A percentile compares a stretch with the other conserved stretches of the same genome.
phyloP scores from a whole-genome alignment of 352 stramenopile genomes.

The Thraustochytrium striatum region DNA sequence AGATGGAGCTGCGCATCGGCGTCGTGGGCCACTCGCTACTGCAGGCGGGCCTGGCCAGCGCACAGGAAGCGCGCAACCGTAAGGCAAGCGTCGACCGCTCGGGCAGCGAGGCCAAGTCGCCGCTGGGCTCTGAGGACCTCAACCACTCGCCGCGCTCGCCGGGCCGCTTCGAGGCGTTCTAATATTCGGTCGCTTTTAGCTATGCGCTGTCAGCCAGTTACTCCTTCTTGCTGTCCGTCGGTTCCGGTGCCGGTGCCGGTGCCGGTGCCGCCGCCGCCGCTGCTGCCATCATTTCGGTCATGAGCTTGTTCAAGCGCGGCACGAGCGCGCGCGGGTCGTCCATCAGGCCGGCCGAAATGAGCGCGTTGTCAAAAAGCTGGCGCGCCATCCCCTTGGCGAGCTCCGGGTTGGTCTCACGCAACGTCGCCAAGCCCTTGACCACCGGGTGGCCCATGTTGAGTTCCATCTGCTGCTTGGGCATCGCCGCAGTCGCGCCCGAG shows the following conservation, averaged over 20 bases:
- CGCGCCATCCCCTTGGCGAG: constrained; percentile 58
- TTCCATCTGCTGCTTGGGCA: constrained; percentile 94
- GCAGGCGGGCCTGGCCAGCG: constrained; percentile 24
- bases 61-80: no score
- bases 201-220: no score
- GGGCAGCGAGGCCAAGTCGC: no score
- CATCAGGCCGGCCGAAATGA: constrained; percentile 93
- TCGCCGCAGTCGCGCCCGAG: neutral
- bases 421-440: constrained; percentile 82
- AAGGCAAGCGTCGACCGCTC: no score
- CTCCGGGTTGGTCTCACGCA: constrained; percentile 73
- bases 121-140: no score
- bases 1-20: constrained; percentile 59
- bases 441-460: constrained; percentile 97
- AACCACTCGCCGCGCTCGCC: no score
- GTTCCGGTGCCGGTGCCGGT: no score
- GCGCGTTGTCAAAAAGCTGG: constrained; percentile 97
- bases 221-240: no score
- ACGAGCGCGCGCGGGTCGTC: constrained; percentile 96
- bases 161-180: no score
- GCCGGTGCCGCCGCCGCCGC: no score
- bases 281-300: no score
- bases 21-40: constrained; percentile 58
- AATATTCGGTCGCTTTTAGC: no score
- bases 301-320: constrained; percentile 91